Percentiles rank a stretch among this genome's conserved stretches.
phyloP scores from a whole-genome alignment of 768 basidiomycete genomes.

The Tulasnella sp. region DNA sequence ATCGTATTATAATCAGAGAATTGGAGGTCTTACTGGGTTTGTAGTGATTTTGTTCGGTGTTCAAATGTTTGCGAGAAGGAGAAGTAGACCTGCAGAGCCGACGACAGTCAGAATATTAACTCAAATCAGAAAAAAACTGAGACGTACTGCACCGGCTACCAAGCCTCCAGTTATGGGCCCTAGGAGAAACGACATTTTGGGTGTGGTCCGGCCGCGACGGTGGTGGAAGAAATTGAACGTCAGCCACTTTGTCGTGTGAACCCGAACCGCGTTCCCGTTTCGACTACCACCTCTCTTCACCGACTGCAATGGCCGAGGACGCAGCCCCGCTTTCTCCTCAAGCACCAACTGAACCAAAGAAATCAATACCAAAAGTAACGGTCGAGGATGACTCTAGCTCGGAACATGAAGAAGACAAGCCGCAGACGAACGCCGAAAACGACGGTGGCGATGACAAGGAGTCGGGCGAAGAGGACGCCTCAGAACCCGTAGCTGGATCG shows the following conservation, averaged over 20 bases:
- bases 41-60: slow-evolving; percentile 9
- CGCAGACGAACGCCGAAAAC: neutral
- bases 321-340: neutral
- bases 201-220: neutral
- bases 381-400: slow-evolving; percentile 11
- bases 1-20: neutral
- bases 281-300: neutral
- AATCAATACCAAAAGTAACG: slow-evolving; percentile 13
- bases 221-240: neutral
- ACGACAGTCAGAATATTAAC: neutral
- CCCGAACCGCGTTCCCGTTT: neutral
- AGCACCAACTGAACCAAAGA: neutral
- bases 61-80: slow-evolving; percentile 18
- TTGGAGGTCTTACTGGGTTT: neutral
- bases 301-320: neutral
- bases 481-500: neutral
- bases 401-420: neutral
- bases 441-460: neutral
- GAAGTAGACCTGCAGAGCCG: slow-evolving; percentile 7
- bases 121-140: neutral
- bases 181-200: slow-evolving; percentile 16
- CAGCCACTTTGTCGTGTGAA: neutral
- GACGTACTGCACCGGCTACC: slow-evolving; percentile 16
- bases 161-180: slow-evolving; percentile 13
- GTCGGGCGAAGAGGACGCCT: neutral